Conservation (phyloP, 805 yeast species). For the Wickerhamomyces bisporus region DNA sequence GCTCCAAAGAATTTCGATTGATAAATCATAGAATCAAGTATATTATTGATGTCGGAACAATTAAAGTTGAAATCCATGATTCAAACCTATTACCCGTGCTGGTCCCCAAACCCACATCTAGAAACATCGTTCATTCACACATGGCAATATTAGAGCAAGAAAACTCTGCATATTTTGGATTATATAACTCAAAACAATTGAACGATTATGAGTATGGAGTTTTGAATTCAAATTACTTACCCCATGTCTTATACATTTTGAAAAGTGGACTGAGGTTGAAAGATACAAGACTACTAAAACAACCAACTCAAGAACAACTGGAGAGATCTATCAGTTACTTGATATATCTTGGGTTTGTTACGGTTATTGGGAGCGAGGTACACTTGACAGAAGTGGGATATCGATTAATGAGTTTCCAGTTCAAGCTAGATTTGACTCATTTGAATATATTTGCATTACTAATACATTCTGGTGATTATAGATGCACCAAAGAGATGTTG, state of each 20-base stretch:
- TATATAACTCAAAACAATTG: not conserved
- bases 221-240: not conserved
- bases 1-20: not conserved
- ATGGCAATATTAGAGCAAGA: not conserved
- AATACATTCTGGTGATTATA: not conserved
- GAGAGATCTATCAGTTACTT: not conserved
- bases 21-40: slow-evolving; percentile 1
- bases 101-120: not conserved
- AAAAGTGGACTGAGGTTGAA: not conserved
- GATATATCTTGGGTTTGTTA: slow-evolving; percentile 1
- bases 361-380: not conserved
- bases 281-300: not conserved
- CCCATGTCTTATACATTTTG: slow-evolving; percentile 1
- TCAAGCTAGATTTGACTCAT: not conserved
- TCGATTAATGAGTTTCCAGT: slow-evolving; percentile 1
- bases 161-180: not conserved
- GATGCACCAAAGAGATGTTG: slow-evolving; percentile 1
- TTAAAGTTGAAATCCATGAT: not conserved
- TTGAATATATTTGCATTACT: slow-evolving; percentile 1
- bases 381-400: not conserved
- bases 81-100: not conserved
- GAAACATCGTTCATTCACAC: not conserved
- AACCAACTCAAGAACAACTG: slow-evolving; percentile 1
- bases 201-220: not conserved
- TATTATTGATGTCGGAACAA: not conserved